Base-by-base conservation (phyloP, 2,329 filamentous ascomycete genomes). In the Ophiostoma ips region DNA sequence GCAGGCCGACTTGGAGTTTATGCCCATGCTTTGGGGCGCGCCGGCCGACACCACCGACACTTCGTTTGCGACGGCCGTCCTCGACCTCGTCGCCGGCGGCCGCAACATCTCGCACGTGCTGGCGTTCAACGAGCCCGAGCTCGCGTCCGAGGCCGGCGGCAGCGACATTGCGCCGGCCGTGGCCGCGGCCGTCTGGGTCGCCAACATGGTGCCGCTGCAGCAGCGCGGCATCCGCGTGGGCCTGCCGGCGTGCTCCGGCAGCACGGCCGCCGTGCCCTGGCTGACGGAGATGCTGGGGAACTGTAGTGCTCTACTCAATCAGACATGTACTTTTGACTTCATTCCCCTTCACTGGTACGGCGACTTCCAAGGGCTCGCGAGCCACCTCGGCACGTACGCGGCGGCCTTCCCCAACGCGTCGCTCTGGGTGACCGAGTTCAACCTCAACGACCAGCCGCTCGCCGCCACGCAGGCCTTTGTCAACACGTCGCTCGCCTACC, bases 391-490 rank as follows among this genome's bases (percentile, higher is more conserved):
- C 7, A 71, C 77, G 54, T 72, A 79, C 43, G 67, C 71, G 45
- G 71, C 66, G 15, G 63, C 63, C 64, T 82, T 77, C 62, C 79
- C 78, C 9, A 71, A 75, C 53, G 68, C 70, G 33, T 71, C 74
- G 3, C 76, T 89, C 53, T 90, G 85, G 86, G 70, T 90, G 11
- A 90, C 86, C 24, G 86, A 92, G 64, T 88, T 83, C 62, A 84
- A 81, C 35, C 72, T 73, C 50, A 67, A 77, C 50, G 64, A 81
- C 54, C 69, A 76, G 58, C 67, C 72, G 24, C 70, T 87, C 15
- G 52, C 61, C 1, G 64, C 70, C 0, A 81, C 80, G 0, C 75
- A 87, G 60, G 56, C 61, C 0, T 87, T 85, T 61, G 88, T 77
- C 67, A 87, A 87, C 58, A 70, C 69, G 58, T 79, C 75, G 3